phyloP scores from a whole-genome alignment of 140 eudicot genomes.

The Senecio squalidus region DNA sequence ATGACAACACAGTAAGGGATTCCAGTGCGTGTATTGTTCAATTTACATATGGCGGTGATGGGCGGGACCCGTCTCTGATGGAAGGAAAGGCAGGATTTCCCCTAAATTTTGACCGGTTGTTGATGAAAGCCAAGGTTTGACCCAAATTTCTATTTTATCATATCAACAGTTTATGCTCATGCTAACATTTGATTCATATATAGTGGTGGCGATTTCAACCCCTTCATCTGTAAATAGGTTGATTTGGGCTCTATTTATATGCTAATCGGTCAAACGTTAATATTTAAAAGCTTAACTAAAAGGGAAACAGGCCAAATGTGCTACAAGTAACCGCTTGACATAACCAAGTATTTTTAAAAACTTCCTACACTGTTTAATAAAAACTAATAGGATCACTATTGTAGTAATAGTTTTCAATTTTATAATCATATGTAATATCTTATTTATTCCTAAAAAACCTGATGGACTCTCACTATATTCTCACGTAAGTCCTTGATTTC shows the following conservation, averaged over 20 bases:
- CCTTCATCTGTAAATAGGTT: not conserved
- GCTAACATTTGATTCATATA: not conserved
- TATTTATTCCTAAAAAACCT: too few relatives aligned
- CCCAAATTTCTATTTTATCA: conserved; percentile 8
- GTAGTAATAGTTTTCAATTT: not conserved
- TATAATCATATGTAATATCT: too few relatives aligned
- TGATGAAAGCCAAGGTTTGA: conserved; percentile 76
- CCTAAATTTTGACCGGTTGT: conserved; percentile 67
- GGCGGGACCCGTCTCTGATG: conserved; percentile 95
- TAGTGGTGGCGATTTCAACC: not conserved
- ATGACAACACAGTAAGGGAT: conserved; percentile 87
- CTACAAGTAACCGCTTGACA: too few relatives aligned
- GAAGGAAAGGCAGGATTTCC: conserved; percentile 85
- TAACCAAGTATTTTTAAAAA: not conserved
- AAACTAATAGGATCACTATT: not conserved
- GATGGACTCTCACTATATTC: too few relatives aligned
- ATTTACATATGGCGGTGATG: conserved; percentile 87
- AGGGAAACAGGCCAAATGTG: too few relatives aligned
- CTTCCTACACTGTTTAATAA: not conserved
- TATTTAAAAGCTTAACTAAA: too few relatives aligned
- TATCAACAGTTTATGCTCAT: not conserved
- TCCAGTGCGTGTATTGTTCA: conserved; percentile 83
- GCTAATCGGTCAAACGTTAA: conserved; percentile 1
- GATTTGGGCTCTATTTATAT: not conserved
- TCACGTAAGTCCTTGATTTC: too few relatives aligned